phyloP scores from a whole-genome alignment of 345 rosid species.

The Lagerstroemia speciosa region DNA sequence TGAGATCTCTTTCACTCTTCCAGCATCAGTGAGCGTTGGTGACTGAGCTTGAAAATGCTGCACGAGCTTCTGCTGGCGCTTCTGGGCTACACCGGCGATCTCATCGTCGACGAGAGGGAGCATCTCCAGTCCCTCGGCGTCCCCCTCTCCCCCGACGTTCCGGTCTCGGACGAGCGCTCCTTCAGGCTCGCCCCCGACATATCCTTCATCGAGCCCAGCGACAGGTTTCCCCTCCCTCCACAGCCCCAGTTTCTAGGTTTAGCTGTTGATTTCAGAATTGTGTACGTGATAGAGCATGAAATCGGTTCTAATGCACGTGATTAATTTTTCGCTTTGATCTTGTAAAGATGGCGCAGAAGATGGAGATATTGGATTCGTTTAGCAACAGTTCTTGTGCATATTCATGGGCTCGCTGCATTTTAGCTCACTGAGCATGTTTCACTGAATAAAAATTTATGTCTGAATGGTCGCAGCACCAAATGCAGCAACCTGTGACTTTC shows the following conservation, averaged over 20 bases:
- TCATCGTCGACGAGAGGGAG: constrained; percentile 80
- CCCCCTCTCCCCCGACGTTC: constrained; percentile 41
- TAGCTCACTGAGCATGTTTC: neutral
- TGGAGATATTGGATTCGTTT: neutral
- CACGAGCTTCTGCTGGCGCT: constrained; percentile 87
- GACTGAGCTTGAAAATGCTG: constrained; percentile 32
- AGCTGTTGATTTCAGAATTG: neutral
- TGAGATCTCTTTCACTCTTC: too few species aligned
- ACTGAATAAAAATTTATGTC: neutral
- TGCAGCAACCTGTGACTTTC: neutral
- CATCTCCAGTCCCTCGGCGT: constrained; percentile 52
- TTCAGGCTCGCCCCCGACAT: constrained; percentile 88
- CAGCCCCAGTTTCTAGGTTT: neutral
- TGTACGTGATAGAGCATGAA: neutral
- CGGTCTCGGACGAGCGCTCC: constrained; percentile 54
- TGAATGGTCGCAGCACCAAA: neutral
- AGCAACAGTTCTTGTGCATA: too few species aligned
- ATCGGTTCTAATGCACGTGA: neutral
- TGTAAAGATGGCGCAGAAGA: neutral
- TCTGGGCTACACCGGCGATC: constrained; percentile 87
- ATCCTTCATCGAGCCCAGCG: constrained; percentile 80
- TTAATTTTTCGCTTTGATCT: neutral
- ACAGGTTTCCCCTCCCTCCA: constrained; percentile 32
- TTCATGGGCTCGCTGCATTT: neutral
- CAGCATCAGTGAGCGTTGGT: neutral